Base-by-base conservation (phyloP, 2,329 filamentous ascomycete genomes). In the Aaosphaeria pasadenensis region DNA sequence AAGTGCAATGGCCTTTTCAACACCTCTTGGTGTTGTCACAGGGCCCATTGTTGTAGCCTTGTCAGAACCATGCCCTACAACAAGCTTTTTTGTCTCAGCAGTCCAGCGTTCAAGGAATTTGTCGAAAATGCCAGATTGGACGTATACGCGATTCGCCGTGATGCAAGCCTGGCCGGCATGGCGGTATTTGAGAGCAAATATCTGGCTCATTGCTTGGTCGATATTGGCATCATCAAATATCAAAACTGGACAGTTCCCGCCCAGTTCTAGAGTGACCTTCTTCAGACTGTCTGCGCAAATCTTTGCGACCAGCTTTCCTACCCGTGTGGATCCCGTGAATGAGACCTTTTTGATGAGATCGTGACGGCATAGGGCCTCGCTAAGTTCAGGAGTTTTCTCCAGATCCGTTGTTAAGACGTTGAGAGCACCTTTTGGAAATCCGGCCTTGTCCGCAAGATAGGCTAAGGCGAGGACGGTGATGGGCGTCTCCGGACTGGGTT, bases 161-260 rank as follows among this genome's bases (percentile, higher is more conserved):
- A 86, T 80, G 56, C 84, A 86, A 3, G 82, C 81, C 64, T 86
- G 83, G 3, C 83, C 83, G 3, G 83, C 82, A 59, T 85, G 81
- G 6, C 79, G 72, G 70, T 77, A 81, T 59, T 81, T 81, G 13
- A 82, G 65, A 0, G 72, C 61, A 56, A 77, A 76, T 61, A 64
- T 74, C 69, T 54, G 76, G 6, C 50, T 51, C 48, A 71, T 63
- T n/a, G 78, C 78, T 57, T 80, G 75, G 11, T 84, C 77, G 17
- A 85, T 71, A 56, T 84, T 78, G 7, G 82, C 83, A 63, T 86
- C 83, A 51, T 85, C 80, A 51, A 86, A 86, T 30, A 86, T 77
- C 17, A 86, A 62, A 58, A 85, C 83, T 0, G 83, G 83, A 49
- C 83, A 85, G 62, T 86, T 86, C 13, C 83, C 83, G 45, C 83